Percentiles rank a stretch among this genome's conserved stretches.
phyloP scores from a whole-genome alignment of 83 land plant species.

The Larix sibirica region DNA sequence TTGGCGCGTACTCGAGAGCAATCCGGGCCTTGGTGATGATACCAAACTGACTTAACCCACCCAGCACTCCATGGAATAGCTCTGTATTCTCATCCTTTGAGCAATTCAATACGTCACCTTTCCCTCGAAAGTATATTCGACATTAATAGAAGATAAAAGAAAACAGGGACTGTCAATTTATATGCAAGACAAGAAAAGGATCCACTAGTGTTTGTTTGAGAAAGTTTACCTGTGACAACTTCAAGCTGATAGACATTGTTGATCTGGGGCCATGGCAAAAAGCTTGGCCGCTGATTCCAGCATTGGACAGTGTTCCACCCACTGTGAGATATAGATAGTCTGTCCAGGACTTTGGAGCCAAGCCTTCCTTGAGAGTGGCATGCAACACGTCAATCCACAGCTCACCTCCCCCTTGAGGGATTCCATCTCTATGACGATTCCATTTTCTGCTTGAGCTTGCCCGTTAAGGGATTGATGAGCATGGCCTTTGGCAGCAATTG shows the following conservation, averaged over 20 bases:
- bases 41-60: constrained; percentile 87
- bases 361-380: constrained; percentile 44
- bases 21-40: constrained; percentile 77
- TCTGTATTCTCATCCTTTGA: constrained; percentile 53
- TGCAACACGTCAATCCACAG: constrained; percentile 77
- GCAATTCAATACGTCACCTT: constrained; percentile 71
- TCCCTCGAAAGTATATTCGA: constrained; percentile 45
- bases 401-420: constrained; percentile 45
- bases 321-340: constrained; percentile 46
- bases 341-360: constrained; percentile 71
- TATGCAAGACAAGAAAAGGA: too few species aligned
- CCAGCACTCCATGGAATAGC: constrained; percentile 69
- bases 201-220: constrained; percentile 13
- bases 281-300: background rate
- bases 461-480: too few species aligned
- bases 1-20: constrained; percentile 62
- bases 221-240: too few species aligned
- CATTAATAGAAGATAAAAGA: too few species aligned
- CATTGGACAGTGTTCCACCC: too few species aligned
- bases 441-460: too few species aligned
- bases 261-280: constrained; percentile 13
- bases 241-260: too few species aligned
- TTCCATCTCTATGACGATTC: too few species aligned
- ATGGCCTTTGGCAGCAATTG: too few species aligned
- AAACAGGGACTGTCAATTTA: too few species aligned